These are phyloP conservation scores for Exophiala xenobiotica DNA, from an alignment of 2,329 filamentous ascomycete genomes.

Conservation along the genomic window DNA sequence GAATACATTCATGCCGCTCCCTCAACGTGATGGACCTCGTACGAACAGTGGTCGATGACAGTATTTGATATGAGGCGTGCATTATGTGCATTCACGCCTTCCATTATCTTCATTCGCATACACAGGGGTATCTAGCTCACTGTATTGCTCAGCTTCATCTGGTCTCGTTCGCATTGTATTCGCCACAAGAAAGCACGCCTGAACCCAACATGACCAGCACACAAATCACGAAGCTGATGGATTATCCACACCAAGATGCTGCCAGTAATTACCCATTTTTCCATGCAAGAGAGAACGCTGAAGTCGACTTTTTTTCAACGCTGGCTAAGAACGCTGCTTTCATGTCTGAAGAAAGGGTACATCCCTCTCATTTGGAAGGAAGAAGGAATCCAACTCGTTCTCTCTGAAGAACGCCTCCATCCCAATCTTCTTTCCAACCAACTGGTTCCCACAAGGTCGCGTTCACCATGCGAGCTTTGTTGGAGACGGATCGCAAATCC, in stretches of 20 bases:
- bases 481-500: constrained; percentile 14
- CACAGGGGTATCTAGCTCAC: constrained; percentile 1
- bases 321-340: background rate
- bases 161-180: background rate
- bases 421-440: constrained; percentile 24
- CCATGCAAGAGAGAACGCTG: background rate
- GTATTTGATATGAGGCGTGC: background rate
- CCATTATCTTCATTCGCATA: background rate
- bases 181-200: background rate
- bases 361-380: constrained; percentile 11
- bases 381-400: constrained; percentile 29
- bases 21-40: constrained; percentile 7
- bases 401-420: constrained; percentile 14
- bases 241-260: background rate
- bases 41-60: background rate
- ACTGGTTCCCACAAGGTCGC: constrained; percentile 27
- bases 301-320: background rate
- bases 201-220: background rate
- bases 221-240: background rate
- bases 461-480: constrained; percentile 24
- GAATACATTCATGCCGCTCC: constrained; percentile 11
- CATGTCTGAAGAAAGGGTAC: background rate
- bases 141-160: background rate
- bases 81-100: background rate
- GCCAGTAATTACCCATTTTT: constrained; percentile 1